Base-by-base conservation (phyloP, 176 grass and related monocot species). In the Calamus simplicifolius region DNA sequence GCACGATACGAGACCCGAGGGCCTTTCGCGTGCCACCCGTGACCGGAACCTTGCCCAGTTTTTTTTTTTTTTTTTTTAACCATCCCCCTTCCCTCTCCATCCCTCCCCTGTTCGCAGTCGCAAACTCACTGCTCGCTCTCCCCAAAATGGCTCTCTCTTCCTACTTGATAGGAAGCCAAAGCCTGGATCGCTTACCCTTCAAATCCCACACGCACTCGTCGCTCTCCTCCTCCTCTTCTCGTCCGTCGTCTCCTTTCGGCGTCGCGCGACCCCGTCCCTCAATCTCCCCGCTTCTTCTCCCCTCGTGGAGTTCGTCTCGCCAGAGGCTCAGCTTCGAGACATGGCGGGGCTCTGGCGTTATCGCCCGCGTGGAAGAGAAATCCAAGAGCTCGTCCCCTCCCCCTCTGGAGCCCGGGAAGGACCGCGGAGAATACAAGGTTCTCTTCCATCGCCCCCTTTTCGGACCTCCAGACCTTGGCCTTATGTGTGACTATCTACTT, bases 361-460 rank as follows among this genome's bases (percentile, higher is more conserved):
- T 77, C 17, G 48, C 62, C 19, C 54, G 73, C 49, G 79, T 58
- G 21, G 73, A 82, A 69, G 79, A 72, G 49, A 82, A 82, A 68
- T 48, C 49, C 30, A 76, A 76, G 73, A 59, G 52, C 51, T 59
- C 72, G 4, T 68, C 56, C 29, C 55, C 70, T 12, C 57, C 54
- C 23, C 63, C 77, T 6, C 23, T 57, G 27, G 63, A 66, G 3
- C 69, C 65, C 5, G 65, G 10, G 16, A 70, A 23, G 4, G 66
- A 60, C 21, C 54, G 51, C 29, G 30, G 5, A 10, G 67, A 62
- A 25, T 51, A 72, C 18, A 61, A 76, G 79, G 79, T 76, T 51
- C 16, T 12, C 23, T 19, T 10, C 1, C 19, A 15, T 59, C 25
- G 18, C 54, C 28, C 7, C 19, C 53, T 49, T 13, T 43, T 12